These are phyloP conservation scores for Rosa persica DNA, from an alignment of 306 rosid species.

Conservation along the genomic window DNA sequence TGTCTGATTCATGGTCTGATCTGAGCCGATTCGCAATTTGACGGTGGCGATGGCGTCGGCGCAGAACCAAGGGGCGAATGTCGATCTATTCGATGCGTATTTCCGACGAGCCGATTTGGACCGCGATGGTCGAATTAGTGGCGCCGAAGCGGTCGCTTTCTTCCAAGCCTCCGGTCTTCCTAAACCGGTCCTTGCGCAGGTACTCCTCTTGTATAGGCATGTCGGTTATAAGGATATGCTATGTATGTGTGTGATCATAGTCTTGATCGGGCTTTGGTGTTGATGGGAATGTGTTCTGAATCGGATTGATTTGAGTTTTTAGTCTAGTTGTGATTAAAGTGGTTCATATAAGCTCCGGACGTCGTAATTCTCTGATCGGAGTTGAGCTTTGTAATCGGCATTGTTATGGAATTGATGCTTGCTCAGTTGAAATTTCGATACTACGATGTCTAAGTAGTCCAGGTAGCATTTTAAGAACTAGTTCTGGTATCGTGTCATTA, in stretches of 20 bases:
- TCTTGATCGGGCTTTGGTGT: constrained; percentile 16
- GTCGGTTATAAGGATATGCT: background rate
- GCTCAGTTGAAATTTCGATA: background rate
- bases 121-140: constrained; percentile 95
- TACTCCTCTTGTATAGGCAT: constrained; percentile 1
- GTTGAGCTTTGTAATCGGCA: background rate
- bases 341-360: constrained; percentile 10
- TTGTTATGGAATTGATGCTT: background rate
- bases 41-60: constrained; percentile 75
- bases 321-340: constrained; percentile 21
- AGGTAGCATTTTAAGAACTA: background rate
- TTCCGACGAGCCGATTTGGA: constrained; percentile 96
- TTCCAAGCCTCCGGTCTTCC: constrained; percentile 92
- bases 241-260: background rate
- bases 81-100: constrained; percentile 95
- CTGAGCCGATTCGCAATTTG: constrained; percentile 39
- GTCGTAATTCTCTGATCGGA: background rate
- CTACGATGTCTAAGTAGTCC: constrained; percentile 1
- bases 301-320: constrained; percentile 19
- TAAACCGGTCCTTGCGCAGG: constrained; percentile 90
- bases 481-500: background rate
- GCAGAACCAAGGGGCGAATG: constrained; percentile 65
- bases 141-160: constrained; percentile 87
- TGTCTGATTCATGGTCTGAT: constrained; percentile 44
- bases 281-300: constrained; percentile 6